Evolutionary conservation across 1,139 yeast species (phyloP), one percentile per base, ranked within the genome.

Genomic region (Nakaseomyces delphensis): DNA sequence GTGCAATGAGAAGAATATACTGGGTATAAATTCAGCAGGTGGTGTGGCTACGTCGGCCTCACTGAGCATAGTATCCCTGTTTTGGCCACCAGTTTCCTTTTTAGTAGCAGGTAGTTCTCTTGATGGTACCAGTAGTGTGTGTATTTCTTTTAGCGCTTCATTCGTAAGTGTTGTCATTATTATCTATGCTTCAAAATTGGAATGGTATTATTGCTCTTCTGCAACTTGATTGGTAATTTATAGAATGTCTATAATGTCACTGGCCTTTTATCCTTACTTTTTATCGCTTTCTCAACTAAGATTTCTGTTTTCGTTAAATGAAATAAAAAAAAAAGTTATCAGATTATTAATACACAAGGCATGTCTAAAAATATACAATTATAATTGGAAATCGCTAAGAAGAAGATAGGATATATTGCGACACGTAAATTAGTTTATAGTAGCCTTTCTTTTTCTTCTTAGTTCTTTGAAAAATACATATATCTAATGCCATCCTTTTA

Each of bases 21-120:
- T 60, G n/a, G 64, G 63, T 29, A 60, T 55, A 42, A 60, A 60
- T 39, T 59, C 64, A 4, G 54, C 40, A 10, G 46, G 43, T 15
- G 46, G 36, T 3, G 52, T 43, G 13, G 47, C 10, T 30, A 24
- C 18, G 23, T 35, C 13, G 29, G 4, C 25, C 38, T 20, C 31
- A 14, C 18, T 13, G 31, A 28, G 31, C 18, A n/a, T n/a, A n/a
- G n/a, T 28, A 6, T 28, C 31, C 18, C 29, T 24, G 21, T 24
- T 3, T 15, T 19, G 18, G 27, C 30, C n/a, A n/a, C 24, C 36
- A 32, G 9, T 25, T 25, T 25, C 28, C n/a, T 25, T n/a, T 25
- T 25, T 25, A 9, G 13, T 28, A 5, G 18, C 2, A 13, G 37
- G 37, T 16, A 37, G 25, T 28, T 19, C 38, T 9, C 24, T 39